Conservation (phyloP, 2,329 filamentous ascomycete species). For the Penicillium griseofulvum region DNA sequence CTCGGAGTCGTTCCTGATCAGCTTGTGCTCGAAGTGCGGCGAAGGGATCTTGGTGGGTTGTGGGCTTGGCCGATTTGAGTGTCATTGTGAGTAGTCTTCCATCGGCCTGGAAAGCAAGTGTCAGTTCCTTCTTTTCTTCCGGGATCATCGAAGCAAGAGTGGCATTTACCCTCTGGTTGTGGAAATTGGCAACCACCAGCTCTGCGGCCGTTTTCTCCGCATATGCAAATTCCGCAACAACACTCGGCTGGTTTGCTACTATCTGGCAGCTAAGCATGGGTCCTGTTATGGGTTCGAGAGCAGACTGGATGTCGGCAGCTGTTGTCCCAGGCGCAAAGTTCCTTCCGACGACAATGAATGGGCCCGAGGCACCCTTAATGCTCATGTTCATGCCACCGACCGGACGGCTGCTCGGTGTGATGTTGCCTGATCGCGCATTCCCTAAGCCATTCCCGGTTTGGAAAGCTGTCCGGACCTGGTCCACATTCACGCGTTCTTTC, state of each 20-base stretch:
- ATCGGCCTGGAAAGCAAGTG: slow-evolving; percentile 50
- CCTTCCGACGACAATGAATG: slow-evolving; percentile 58
- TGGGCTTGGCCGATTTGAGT: slow-evolving; percentile 41
- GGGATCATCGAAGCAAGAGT: too few relatives aligned
- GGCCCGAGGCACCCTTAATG: slow-evolving; percentile 56
- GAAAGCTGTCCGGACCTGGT: slow-evolving; percentile 33
- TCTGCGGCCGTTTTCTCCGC: slow-evolving; percentile 56
- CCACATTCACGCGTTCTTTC: slow-evolving; percentile 36
- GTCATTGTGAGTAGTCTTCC: slow-evolving; percentile 59
- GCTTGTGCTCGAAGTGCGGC: slow-evolving; percentile 40
- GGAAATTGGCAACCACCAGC: slow-evolving; percentile 59
- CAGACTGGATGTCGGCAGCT: slow-evolving; percentile 63
- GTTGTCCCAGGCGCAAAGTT: slow-evolving; percentile 67
- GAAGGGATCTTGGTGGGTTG: slow-evolving; percentile 26
- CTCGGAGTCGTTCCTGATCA: slow-evolving; percentile 38
- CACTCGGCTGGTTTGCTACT: slow-evolving; percentile 52
- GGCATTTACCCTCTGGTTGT: slow-evolving; percentile 57
- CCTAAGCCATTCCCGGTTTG: slow-evolving; percentile 30
- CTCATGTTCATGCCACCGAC: slow-evolving; percentile 40
- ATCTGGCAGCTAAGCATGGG: slow-evolving; percentile 55
- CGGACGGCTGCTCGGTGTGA: slow-evolving; percentile 6
- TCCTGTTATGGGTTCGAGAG: slow-evolving; percentile 54
- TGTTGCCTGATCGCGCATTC: slow-evolving; percentile 31
- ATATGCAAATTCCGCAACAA: slow-evolving; percentile 61
- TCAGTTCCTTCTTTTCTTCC: slow-evolving; percentile 21